These are phyloP conservation scores for Chrysosporium keratinophilum DNA, from an alignment of 2,329 filamentous ascomycete genomes.

Conservation along the genomic window DNA sequence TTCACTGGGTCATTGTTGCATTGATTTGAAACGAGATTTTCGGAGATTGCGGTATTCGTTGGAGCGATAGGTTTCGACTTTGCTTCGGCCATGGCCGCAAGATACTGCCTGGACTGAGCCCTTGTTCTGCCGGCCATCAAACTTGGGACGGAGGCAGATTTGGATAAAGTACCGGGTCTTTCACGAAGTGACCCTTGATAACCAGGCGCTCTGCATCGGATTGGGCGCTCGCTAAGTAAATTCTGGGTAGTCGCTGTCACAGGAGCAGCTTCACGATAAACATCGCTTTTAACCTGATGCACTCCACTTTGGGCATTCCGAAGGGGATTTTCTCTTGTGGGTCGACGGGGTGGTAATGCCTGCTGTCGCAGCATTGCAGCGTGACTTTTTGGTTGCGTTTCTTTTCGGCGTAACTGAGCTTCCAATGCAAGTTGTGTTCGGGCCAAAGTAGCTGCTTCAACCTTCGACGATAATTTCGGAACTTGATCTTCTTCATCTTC, in stretches of 20 bases:
- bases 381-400: slow-evolving; percentile 33
- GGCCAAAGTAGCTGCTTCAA: slow-evolving; percentile 24
- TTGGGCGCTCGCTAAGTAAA: slow-evolving; percentile 32
- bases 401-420: slow-evolving; percentile 33
- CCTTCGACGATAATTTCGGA: slow-evolving; percentile 23
- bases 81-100: slow-evolving; percentile 26
- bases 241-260: slow-evolving; percentile 18
- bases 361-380: slow-evolving; percentile 40
- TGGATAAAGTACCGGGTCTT: slow-evolving; percentile 24
- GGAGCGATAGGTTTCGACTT: not conserved
- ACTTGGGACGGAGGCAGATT: slow-evolving; percentile 26
- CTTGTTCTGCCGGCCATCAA: slow-evolving; percentile 35
- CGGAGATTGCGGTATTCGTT: not conserved
- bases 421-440: slow-evolving; percentile 33
- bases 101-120: slow-evolving; percentile 30
- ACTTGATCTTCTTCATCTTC: slow-evolving; percentile 21
- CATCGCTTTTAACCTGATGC: not conserved
- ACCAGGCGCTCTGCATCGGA: slow-evolving; percentile 29
- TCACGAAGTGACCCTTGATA: slow-evolving; percentile 28
- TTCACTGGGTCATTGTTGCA: slow-evolving; percentile 13
- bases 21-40: slow-evolving; percentile 18
- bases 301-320: not conserved
- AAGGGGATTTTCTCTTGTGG: slow-evolving; percentile 18
- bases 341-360: slow-evolving; percentile 27
- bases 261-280: not conserved